phyloP scores from a whole-genome alignment of 176 grass and related monocot species.

The Metroxylon sagu region DNA sequence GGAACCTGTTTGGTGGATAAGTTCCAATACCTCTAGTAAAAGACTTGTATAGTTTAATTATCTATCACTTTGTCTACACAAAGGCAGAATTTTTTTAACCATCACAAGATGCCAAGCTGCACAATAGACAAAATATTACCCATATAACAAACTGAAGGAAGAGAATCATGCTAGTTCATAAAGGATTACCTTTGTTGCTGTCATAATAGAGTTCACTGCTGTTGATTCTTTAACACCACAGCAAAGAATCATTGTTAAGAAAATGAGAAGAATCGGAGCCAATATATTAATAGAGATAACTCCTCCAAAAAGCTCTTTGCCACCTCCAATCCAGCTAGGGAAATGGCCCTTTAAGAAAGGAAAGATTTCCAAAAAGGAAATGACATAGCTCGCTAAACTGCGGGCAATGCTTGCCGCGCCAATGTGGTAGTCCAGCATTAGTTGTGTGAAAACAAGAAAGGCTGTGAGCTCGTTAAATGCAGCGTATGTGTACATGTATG shows the following conservation, averaged over 20 bases:
- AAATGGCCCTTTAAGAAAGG: constrained; percentile 62
- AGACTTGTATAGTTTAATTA: no score
- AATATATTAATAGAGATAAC: constrained; percentile 80
- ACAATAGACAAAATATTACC: no score
- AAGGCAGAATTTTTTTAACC: no score
- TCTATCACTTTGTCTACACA: no score
- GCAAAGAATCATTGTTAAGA: constrained; percentile 76
- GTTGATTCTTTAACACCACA: constrained; percentile 82
- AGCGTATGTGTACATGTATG: constrained; percentile 82
- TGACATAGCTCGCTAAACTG: constrained; percentile 81
- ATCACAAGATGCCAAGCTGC: no score
- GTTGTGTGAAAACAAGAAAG: constrained; percentile 83
- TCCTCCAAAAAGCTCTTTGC: constrained; percentile 72
- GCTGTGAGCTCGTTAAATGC: constrained; percentile 93
- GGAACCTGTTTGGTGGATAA: no score
- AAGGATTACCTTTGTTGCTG: constrained; percentile 55
- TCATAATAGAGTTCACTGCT: constrained; percentile 79
- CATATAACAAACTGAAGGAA: no score
- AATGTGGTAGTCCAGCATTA: constrained; percentile 97
- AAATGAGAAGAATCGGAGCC: constrained; percentile 63
- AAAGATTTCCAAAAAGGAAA: constrained; percentile 78
- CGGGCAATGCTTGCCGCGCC: constrained; percentile 80
- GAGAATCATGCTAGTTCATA: no score
- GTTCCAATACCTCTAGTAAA: no score
- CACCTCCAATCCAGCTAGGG: constrained; percentile 84